Evolutionary conservation across 805 yeast species (phyloP).

Genomic region (Grigorovia transvaalensis): DNA sequence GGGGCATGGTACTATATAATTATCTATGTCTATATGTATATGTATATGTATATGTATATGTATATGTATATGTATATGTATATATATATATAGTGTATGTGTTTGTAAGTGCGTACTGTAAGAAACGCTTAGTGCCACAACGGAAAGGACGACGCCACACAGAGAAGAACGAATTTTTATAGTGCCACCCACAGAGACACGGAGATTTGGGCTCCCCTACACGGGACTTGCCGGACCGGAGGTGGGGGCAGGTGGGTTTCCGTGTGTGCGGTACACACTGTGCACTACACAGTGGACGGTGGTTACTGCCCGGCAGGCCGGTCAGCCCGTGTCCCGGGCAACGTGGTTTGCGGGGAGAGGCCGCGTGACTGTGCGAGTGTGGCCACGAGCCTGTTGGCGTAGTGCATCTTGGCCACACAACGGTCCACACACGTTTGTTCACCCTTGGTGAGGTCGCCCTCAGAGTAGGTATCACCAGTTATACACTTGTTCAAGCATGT

Average conservation of each 20-base stretch:
- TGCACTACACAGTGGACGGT: background rate
- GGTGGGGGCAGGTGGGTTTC: no score
- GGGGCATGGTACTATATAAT: constrained; percentile 32
- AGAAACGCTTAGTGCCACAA: background rate
- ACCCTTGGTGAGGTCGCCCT: constrained; percentile 75
- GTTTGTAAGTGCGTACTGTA: background rate
- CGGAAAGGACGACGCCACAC: no score
- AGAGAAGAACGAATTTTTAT: no score
- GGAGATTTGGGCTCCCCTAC: no score
- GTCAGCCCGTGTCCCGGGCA: constrained; percentile 18
- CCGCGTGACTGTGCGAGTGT: constrained; percentile 36
- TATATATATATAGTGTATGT: background rate
- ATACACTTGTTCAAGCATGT: constrained; percentile 72
- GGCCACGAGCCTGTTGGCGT: constrained; percentile 57
- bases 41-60: background rate
- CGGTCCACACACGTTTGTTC: constrained; percentile 76
- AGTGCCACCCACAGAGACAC: no score
- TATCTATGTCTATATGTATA: background rate
- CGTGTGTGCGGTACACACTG: no score
- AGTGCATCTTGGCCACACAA: constrained; percentile 76
- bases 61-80: background rate
- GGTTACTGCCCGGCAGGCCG: no score
- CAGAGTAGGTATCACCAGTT: constrained; percentile 68
- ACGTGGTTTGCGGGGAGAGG: constrained; percentile 36
- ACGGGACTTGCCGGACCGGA: no score